phyloP scores from a whole-genome alignment of 2,329 filamentous ascomycete species.

The Fonsecaea pedrosoi region DNA sequence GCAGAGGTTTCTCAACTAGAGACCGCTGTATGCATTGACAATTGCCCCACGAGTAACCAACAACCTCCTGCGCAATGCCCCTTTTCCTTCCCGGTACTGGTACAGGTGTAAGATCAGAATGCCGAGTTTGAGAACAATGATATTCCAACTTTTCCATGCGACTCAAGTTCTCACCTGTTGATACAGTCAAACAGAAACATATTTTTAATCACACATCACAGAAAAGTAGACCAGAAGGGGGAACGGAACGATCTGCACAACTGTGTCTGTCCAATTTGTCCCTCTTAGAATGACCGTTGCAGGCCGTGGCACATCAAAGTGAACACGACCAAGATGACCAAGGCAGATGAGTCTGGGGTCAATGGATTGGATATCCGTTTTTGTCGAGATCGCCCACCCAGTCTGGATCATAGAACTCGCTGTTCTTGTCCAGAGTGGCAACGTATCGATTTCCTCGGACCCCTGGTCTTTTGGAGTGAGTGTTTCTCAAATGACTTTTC shows the following conservation, averaged over 20 bases:
- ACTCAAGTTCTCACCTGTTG: slow-evolving; percentile 3
- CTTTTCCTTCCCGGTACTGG: slow-evolving; percentile 1
- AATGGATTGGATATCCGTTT: slow-evolving; percentile 49
- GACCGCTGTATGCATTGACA: not conserved
- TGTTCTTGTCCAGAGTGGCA: slow-evolving; percentile 52
- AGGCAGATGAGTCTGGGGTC: not conserved
- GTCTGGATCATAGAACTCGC: slow-evolving; percentile 52
- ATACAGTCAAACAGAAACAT: slow-evolving; percentile 6
- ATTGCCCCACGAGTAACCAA: not conserved
- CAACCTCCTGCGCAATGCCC: not conserved
- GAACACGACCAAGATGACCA: not conserved
- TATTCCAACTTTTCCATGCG: not conserved
- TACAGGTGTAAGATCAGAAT: slow-evolving; percentile 1
- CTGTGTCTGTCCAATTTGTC: not conserved
- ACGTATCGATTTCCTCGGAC: slow-evolving; percentile 55
- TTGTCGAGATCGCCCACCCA: slow-evolving; percentile 53
- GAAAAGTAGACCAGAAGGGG: slow-evolving; percentile 7
- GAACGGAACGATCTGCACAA: not conserved
- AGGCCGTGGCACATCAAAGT: not conserved
- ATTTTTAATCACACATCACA: slow-evolving; percentile 22
- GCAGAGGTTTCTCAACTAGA: not conserved
- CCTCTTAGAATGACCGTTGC: not conserved
- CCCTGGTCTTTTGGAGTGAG: slow-evolving; percentile 51
- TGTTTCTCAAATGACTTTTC: slow-evolving; percentile 55
- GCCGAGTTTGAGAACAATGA: not conserved